Conservation (phyloP, 345 rosid genomes). For the Angophora floribunda region DNA sequence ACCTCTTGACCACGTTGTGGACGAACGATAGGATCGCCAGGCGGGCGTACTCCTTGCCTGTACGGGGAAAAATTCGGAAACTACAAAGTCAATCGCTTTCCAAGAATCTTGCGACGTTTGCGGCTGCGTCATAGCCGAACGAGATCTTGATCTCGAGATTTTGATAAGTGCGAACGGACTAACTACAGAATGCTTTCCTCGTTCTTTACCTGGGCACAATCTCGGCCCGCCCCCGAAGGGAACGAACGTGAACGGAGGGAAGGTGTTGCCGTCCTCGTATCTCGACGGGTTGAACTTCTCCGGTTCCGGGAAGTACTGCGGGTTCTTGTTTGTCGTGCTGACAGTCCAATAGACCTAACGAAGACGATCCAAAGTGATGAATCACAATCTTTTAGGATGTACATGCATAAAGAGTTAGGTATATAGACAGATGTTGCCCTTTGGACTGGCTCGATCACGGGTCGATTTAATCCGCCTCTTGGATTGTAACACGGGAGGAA, state of each 20-base stretch:
- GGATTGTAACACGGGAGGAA: not conserved
- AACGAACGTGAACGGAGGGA: constrained; percentile 25
- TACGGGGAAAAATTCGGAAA: not conserved
- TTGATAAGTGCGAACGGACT: not conserved
- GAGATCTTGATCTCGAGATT: not conserved
- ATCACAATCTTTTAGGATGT: not conserved
- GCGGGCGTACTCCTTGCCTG: constrained; percentile 44
- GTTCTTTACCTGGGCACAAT: constrained; percentile 34
- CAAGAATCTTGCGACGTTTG: not conserved
- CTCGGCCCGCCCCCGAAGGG: constrained; percentile 44
- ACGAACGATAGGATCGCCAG: constrained; percentile 25
- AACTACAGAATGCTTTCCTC: not conserved
- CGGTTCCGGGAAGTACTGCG: constrained; percentile 23
- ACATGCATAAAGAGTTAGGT: not conserved
- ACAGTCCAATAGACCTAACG: constrained; percentile 37
- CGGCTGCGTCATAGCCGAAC: too few species aligned
- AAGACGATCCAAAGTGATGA: not conserved
- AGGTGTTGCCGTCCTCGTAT: constrained; percentile 8
- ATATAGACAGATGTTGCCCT: not conserved
- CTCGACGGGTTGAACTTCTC: constrained; percentile 31
- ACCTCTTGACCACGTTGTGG: constrained; percentile 26
- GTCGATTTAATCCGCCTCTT: not conserved
- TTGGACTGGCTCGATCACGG: not conserved
- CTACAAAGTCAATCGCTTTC: not conserved
- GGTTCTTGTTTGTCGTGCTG: constrained; percentile 29